These are phyloP conservation scores for Strobilomyces confusus DNA, from an alignment of 768 basidiomycete genomes.

Conservation along the genomic window DNA sequence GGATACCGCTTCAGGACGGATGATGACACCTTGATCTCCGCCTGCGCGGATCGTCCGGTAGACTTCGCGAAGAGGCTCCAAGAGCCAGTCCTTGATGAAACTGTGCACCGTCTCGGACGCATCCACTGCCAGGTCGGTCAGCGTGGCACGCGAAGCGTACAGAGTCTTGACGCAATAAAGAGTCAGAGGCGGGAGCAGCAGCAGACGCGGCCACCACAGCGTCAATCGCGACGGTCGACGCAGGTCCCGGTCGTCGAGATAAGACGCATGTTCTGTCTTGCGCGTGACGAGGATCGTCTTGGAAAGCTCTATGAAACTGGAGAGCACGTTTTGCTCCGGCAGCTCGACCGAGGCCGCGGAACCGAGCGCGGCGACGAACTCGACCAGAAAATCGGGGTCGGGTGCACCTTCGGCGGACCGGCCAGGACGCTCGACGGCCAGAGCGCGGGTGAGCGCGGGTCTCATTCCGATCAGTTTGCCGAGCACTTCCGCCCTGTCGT, in stretches of 20 bases:
- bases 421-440: conserved; percentile 17
- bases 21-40: conserved; percentile 68
- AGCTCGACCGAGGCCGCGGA: conserved; percentile 15
- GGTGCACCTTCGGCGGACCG: neutral
- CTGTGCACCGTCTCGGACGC: conserved; percentile 61
- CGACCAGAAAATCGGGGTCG: conserved; percentile 16
- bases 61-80: conserved; percentile 82
- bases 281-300: conserved; percentile 24
- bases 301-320: conserved; percentile 18
- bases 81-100: conserved; percentile 79
- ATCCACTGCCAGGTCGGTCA: conserved; percentile 55
- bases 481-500: conserved; percentile 64
- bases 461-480: conserved; percentile 60
- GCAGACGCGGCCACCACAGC: conserved; percentile 76
- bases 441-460: conserved; percentile 36
- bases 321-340: conserved; percentile 7
- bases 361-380: conserved; percentile 19
- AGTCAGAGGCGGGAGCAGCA: conserved; percentile 69
- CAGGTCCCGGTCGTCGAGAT: conserved; percentile 38
- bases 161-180: conserved; percentile 47
- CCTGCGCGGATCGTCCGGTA: conserved; percentile 80
- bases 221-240: conserved; percentile 64
- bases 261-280: conserved; percentile 28
- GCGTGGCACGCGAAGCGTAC: conserved; percentile 56
- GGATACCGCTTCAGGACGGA: conserved; percentile 75